Conservation (phyloP, 768 basidiomycete species). For the Lenzites betulinus region DNA sequence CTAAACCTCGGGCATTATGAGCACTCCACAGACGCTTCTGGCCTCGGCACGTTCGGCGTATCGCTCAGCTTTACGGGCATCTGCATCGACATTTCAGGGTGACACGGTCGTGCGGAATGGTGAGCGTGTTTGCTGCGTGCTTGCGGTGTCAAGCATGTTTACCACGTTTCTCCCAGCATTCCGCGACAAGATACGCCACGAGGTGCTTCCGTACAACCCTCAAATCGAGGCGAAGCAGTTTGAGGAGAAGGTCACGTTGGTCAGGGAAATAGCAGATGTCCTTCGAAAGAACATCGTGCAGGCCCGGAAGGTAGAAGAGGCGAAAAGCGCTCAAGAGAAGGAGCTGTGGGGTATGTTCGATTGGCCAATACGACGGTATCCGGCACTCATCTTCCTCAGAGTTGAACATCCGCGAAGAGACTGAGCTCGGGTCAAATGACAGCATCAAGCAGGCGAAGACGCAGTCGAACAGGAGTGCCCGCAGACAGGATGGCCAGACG, state of each 20-base stretch:
- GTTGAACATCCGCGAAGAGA: constrained; percentile 73
- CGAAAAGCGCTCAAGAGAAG: constrained; percentile 35
- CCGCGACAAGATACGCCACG: constrained; percentile 63
- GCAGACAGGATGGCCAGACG: constrained; percentile 36
- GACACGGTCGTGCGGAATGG: constrained; percentile 33
- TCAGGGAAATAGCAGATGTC: constrained; percentile 71
- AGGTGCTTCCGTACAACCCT: constrained; percentile 46
- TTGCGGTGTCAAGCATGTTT: constrained; percentile 10
- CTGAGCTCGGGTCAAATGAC: constrained; percentile 86
- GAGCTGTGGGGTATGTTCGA: constrained; percentile 60
- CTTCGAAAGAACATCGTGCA: constrained; percentile 87
- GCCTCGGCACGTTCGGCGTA: constrained; percentile 76
- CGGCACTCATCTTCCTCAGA: constrained; percentile 42
- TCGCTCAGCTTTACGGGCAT: constrained; percentile 67
- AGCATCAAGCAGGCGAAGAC: constrained; percentile 66
- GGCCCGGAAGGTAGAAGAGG: constrained; percentile 50
- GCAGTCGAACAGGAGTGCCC: constrained; percentile 49
- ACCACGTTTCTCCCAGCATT: constrained; percentile 56
- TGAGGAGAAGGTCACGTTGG: constrained; percentile 56
- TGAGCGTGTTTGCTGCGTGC: constrained; percentile 22
- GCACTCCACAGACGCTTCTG: constrained; percentile 40
- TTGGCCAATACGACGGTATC: background rate
- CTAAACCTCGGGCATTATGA: constrained; percentile 26
- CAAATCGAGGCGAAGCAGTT: constrained; percentile 50
- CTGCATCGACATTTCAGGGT: constrained; percentile 67